A percentile compares a stretch with the other conserved stretches of the same genome.
Evolutionary conservation across 805 yeast genomes (phyloP).

Genomic region (Teunomyces cretensis): DNA sequence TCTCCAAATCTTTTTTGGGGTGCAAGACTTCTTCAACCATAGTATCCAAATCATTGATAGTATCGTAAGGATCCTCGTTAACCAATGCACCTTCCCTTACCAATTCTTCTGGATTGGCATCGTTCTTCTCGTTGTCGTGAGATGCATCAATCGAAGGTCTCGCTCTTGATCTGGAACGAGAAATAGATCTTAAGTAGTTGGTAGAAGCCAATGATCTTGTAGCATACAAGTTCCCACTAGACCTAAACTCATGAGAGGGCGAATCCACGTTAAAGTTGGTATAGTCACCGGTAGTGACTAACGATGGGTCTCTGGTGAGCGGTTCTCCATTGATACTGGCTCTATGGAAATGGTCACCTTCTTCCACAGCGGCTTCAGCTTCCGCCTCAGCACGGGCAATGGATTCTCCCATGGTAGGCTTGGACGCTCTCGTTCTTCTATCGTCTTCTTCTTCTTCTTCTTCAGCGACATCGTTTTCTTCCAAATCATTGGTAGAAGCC

Average conservation of each 20-base stretch:
- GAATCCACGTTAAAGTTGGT: slow-evolving; percentile 44
- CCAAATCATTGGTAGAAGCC: slow-evolving; percentile 8
- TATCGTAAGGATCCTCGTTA: slow-evolving; percentile 49
- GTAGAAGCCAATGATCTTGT: slow-evolving; percentile 44
- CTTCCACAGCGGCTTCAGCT: not conserved
- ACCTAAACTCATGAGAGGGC: slow-evolving; percentile 16
- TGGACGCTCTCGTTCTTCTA: slow-evolving; percentile 39
- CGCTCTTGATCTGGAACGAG: slow-evolving; percentile 61
- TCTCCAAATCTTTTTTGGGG: slow-evolving; percentile 3
- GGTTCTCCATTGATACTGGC: not conserved
- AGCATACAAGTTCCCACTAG: slow-evolving; percentile 21
- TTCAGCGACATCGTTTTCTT: slow-evolving; percentile 15
- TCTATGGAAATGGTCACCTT: not conserved
- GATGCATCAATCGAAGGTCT: slow-evolving; percentile 18
- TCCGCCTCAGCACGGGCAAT: slow-evolving; percentile 41
- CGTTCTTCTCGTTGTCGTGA: slow-evolving; percentile 31
- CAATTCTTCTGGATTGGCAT: slow-evolving; percentile 39
- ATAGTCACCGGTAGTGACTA: slow-evolving; percentile 47
- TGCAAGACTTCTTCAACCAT: slow-evolving; percentile 50
- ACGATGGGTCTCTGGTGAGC: slow-evolving; percentile 33
- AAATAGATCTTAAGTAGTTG: slow-evolving; percentile 62
- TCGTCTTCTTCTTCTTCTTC: slow-evolving; percentile 35
- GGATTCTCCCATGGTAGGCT: slow-evolving; percentile 45
- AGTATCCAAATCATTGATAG: slow-evolving; percentile 48
- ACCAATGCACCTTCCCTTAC: slow-evolving; percentile 58